Evolutionary conservation across 768 basidiomycete species (phyloP).

Genomic region (Leccinum boreale): DNA sequence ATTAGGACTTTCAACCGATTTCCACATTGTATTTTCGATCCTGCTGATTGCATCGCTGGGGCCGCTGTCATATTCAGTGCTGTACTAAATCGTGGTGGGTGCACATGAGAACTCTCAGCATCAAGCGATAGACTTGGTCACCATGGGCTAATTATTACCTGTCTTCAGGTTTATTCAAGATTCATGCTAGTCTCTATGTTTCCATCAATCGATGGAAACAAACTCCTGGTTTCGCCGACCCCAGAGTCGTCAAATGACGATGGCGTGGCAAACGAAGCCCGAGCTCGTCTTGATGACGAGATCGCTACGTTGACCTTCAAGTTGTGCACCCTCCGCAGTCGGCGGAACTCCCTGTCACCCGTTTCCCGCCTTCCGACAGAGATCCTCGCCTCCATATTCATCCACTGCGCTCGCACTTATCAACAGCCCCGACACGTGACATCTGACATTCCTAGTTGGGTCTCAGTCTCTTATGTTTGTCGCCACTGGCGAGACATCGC

Average conservation of each 20-base stretch:
- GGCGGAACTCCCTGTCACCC: slow-evolving; percentile 14
- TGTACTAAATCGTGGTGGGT: slow-evolving; percentile 1
- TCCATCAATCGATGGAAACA: neutral
- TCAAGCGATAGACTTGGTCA: neutral
- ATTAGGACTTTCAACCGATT: neutral
- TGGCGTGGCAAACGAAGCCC: neutral
- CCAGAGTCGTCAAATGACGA: neutral
- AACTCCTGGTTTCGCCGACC: neutral
- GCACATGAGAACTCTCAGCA: neutral
- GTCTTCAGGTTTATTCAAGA: neutral
- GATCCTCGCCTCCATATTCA: slow-evolving; percentile 22
- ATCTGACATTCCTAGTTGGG: slow-evolving; percentile 17
- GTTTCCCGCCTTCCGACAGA: slow-evolving; percentile 22
- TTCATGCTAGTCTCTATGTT: neutral
- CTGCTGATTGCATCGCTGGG: neutral
- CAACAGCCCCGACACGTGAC: neutral
- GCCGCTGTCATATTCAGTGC: neutral
- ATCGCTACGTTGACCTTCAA: slow-evolving; percentile 9
- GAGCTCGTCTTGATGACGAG: slow-evolving; percentile 18
- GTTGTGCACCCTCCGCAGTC: slow-evolving; percentile 15
- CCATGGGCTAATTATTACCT: neutral
- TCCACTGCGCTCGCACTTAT: slow-evolving; percentile 4
- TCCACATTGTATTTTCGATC: neutral
- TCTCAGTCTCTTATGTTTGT: slow-evolving; percentile 24
- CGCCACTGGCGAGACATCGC: slow-evolving; percentile 44